Evolutionary conservation across 768 basidiomycete genomes (phyloP).

Genomic region (Lactarius indigo): DNA sequence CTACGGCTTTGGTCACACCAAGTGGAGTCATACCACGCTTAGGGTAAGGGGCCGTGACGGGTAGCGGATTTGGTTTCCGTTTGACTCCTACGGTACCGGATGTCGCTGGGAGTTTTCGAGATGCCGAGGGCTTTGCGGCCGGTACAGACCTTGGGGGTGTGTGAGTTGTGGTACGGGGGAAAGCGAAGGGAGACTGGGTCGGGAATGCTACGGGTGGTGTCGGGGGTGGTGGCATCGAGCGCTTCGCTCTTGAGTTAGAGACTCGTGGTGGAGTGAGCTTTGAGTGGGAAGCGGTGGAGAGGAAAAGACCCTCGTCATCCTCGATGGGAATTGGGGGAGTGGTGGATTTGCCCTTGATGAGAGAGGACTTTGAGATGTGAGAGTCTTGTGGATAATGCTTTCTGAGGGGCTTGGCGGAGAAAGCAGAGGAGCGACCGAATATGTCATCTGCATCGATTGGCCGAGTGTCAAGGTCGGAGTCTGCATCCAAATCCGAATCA

Average conservation of each 20-base stretch:
- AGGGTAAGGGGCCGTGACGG: conserved; percentile 24
- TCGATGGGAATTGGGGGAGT: conserved; percentile 9
- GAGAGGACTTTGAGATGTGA: not conserved
- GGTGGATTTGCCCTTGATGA: conserved; percentile 4
- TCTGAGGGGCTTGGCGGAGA: conserved; percentile 6
- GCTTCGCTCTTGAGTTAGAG: conserved; percentile 7
- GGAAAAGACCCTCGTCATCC: conserved; percentile 25
- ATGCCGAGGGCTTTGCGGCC: not conserved
- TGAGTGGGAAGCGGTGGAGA: conserved; percentile 11
- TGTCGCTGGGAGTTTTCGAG: not conserved
- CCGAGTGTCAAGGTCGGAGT: conserved; percentile 16
- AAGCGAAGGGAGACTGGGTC: not conserved
- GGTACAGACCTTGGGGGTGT: not conserved
- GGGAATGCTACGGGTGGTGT: not conserved
- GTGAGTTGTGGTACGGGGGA: not conserved
- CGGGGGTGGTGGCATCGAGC: conserved; percentile 11
- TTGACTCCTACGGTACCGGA: conserved; percentile 21
- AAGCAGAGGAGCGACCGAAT: conserved; percentile 16
- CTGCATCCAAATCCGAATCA: conserved; percentile 14
- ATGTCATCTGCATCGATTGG: conserved; percentile 18
- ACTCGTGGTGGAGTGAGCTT: conserved; percentile 10
- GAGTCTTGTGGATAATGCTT: not conserved
- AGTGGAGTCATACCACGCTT: conserved; percentile 26
- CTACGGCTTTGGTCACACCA: conserved; percentile 20
- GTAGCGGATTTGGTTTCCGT: conserved; percentile 24